Evolutionary conservation across 2,329 filamentous ascomycete species (phyloP).

Genomic region (Cordyceps pruinosa): DNA sequence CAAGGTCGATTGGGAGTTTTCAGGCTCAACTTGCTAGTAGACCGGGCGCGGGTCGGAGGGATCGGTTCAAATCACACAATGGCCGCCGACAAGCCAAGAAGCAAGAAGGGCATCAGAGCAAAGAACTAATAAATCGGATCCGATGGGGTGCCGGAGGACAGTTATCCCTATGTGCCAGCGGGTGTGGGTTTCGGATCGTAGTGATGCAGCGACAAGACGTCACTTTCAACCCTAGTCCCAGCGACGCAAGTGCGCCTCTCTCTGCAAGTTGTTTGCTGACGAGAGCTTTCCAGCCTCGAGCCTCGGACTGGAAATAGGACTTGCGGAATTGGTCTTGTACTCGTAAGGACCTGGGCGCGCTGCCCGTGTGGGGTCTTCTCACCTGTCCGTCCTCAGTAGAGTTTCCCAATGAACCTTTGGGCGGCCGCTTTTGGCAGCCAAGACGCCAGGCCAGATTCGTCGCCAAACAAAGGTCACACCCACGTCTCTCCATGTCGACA

Average conservation of each 20-base stretch:
- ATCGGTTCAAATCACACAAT: background rate
- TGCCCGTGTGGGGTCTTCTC: background rate
- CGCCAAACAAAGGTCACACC: background rate
- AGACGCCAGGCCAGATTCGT: constrained; percentile 1
- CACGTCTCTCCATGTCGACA: background rate
- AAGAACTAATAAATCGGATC: background rate
- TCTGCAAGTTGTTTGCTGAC: background rate
- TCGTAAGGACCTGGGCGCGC: background rate
- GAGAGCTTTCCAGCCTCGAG: background rate
- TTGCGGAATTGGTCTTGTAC: too few relatives aligned
- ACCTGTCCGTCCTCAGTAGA: background rate
- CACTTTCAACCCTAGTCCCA: background rate
- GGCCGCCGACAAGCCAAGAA: background rate
- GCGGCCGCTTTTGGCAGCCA: constrained; percentile 5
- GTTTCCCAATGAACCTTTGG: background rate
- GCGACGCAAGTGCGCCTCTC: background rate
- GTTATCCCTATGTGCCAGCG: background rate
- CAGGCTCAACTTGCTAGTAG: background rate
- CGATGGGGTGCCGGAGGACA: background rate
- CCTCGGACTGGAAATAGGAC: background rate
- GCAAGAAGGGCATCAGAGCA: background rate
- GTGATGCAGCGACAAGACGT: constrained; percentile 5
- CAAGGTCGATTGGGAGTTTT: background rate
- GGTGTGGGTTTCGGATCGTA: background rate
- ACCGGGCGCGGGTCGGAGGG: background rate